These are phyloP conservation scores for Sporothrix mexicana DNA, from an alignment of 2,329 filamentous ascomycete species.

Conservation along the genomic window DNA sequence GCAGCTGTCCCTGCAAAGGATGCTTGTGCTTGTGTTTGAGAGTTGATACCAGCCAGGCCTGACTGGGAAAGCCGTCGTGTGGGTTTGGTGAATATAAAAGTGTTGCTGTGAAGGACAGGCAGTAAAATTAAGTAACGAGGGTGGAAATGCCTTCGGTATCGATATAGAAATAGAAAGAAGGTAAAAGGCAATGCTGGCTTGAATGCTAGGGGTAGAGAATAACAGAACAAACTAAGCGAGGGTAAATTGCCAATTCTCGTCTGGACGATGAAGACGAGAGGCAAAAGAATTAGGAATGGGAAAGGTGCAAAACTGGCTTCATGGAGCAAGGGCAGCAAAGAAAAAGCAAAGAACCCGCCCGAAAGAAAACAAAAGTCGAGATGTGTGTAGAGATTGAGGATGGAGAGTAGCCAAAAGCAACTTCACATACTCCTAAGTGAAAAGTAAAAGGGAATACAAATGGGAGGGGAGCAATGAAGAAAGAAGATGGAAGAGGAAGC, in stretches of 20 bases:
- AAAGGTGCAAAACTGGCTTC: constrained; percentile 18
- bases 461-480: neutral
- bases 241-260: constrained; percentile 19
- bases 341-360: neutral
- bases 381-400: neutral
- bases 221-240: constrained; percentile 14
- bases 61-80: constrained; percentile 33
- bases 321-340: constrained; percentile 7
- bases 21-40: neutral
- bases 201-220: neutral
- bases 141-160: neutral
- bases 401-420: neutral
- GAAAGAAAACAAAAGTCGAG: constrained; percentile 25
- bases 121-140: neutral
- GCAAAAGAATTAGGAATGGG: neutral
- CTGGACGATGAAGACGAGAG: neutral
- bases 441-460: neutral
- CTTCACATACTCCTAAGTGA: neutral
- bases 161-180: neutral
- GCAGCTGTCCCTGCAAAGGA: neutral
- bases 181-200: neutral
- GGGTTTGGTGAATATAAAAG: constrained; percentile 16
- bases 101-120: neutral
- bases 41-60: constrained; percentile 35
- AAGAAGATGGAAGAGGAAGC: constrained; percentile 17